phyloP scores from a whole-genome alignment of 345 rosid genomes.

The Syzygium aromaticum region DNA sequence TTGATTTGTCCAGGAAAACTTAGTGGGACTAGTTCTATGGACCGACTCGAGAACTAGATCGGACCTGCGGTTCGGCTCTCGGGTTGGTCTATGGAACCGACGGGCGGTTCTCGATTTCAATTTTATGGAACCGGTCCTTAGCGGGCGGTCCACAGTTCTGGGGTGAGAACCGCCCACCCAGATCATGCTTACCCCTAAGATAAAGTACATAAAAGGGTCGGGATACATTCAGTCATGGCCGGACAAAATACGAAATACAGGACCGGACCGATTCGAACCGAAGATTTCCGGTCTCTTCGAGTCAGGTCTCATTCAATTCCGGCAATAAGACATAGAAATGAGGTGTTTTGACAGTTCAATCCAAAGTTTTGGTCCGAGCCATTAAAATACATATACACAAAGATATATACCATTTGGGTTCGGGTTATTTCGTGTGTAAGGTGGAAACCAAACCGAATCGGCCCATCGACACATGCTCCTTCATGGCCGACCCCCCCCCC shows the following conservation, averaged over 20 bases:
- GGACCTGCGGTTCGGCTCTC: too few relatives aligned
- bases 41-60: too few relatives aligned
- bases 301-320: neutral
- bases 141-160: too few relatives aligned
- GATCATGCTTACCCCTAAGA: too few relatives aligned
- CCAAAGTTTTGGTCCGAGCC: neutral
- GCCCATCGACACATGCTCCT: neutral
- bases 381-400: fast-evolving
- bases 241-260: neutral
- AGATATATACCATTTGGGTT: neutral
- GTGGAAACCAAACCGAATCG: neutral
- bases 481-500: neutral
- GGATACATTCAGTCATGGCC: neutral
- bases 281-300: neutral
- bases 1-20: too few relatives aligned
- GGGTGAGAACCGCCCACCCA: too few relatives aligned
- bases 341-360: neutral
- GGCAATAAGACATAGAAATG: neutral
- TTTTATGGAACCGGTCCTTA: too few relatives aligned
- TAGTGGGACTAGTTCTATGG: too few relatives aligned
- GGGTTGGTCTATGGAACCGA: too few relatives aligned
- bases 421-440: too few relatives aligned
- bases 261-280: neutral
- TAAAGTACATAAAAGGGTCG: neutral
- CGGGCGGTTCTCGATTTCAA: too few relatives aligned